Percentiles rank a stretch among this genome's conserved stretches.
Evolutionary conservation across 2,329 filamentous ascomycete species (phyloP).

Genomic region (Emericellopsis cladophorae): DNA sequence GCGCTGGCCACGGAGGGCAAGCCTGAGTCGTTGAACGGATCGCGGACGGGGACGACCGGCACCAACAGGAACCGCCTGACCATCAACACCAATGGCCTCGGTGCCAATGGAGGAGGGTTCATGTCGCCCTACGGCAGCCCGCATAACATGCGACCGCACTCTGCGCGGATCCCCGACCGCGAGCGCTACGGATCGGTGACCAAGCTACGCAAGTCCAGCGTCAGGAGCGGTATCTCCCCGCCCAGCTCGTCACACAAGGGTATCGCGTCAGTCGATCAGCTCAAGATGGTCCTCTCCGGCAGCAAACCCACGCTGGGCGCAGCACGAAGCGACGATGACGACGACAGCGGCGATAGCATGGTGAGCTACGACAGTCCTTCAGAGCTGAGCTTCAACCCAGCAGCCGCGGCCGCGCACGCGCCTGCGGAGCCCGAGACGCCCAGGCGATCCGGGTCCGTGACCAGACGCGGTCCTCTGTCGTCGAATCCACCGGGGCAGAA

Average conservation of each 20-base stretch:
- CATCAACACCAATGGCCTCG: constrained; percentile 32
- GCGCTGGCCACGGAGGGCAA: constrained; percentile 57
- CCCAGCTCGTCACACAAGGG: constrained; percentile 28
- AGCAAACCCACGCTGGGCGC: constrained; percentile 26
- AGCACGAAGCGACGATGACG: constrained; percentile 23
- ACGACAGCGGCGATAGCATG: constrained; percentile 54
- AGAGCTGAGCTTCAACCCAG: constrained; percentile 48
- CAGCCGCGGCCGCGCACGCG: constrained; percentile 11
- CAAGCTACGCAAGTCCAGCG: constrained; percentile 39
- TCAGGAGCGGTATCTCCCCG: constrained; percentile 37
- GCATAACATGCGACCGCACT: constrained; percentile 35
- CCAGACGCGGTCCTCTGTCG: constrained; percentile 26
- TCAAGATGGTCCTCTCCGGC: constrained; percentile 48
- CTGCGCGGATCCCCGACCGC: constrained; percentile 23
- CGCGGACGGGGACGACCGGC: constrained; percentile 48
- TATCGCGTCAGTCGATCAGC: constrained; percentile 49
- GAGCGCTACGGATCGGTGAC: constrained; percentile 18
- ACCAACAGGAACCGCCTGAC: constrained; percentile 42
- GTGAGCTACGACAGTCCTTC: constrained; percentile 59
- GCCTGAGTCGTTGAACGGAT: constrained; percentile 64
- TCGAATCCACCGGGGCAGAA: constrained; percentile 26
- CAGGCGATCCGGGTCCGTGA: constrained; percentile 17
- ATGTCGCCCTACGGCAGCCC: constrained; percentile 35
- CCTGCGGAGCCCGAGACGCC: background rate
- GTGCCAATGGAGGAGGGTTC: constrained; percentile 23